These are phyloP conservation scores for Styphnolobium japonicum DNA, from an alignment of 306 rosid genomes.

Conservation along the genomic window DNA sequence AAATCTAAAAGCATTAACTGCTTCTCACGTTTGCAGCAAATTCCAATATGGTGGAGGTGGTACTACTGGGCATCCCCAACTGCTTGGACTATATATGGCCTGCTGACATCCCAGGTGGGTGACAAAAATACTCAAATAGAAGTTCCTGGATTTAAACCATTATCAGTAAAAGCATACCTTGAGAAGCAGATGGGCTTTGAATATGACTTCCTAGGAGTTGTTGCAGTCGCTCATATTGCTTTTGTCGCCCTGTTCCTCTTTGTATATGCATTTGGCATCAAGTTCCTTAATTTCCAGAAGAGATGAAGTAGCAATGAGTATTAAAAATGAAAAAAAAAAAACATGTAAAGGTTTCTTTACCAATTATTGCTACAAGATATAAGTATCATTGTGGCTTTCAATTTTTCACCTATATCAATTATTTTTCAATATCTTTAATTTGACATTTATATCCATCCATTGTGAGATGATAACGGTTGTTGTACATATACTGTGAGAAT, in stretches of 20 bases:
- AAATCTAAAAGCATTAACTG: neutral
- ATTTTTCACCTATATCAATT: no score
- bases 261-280: conserved; percentile 52
- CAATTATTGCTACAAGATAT: no score
- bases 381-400: no score
- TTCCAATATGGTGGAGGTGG: conserved; percentile 73
- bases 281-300: conserved; percentile 50
- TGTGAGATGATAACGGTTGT: no score
- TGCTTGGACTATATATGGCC: conserved; percentile 57
- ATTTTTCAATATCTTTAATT: no score
- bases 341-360: no score
- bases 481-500: no score
- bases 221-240: conserved; percentile 45
- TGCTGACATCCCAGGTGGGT: conserved; percentile 57
- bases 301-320: conserved; percentile 31
- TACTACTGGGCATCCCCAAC: conserved; percentile 55
- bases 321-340: neutral
- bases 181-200: conserved; percentile 34
- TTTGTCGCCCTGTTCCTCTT: conserved; percentile 37
- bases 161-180: conserved; percentile 40
- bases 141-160: conserved; percentile 32
- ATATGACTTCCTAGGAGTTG: conserved; percentile 46
- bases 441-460: no score
- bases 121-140: conserved; percentile 26
- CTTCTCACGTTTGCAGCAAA: conserved; percentile 39